These are phyloP conservation scores for Apiospora rasikravindrae DNA, from an alignment of 2,329 filamentous ascomycete species.

Conservation along the genomic window DNA sequence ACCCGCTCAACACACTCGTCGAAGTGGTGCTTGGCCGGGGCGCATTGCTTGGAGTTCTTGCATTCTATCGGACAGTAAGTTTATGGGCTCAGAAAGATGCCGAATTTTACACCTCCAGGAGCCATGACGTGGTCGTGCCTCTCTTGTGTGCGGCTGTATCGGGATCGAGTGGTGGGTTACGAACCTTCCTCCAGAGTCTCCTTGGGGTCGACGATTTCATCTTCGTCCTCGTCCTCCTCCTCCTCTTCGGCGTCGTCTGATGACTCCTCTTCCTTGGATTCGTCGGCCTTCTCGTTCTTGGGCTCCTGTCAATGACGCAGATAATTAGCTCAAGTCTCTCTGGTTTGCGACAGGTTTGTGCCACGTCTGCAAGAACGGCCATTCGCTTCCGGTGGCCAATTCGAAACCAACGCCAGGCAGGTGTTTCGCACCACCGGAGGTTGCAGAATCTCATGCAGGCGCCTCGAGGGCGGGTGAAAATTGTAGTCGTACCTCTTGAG, in stretches of 20 bases:
- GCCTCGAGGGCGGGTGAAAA: slow-evolving; percentile 20
- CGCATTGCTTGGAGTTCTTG: slow-evolving; percentile 83
- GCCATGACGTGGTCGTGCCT: background rate
- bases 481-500: slow-evolving; percentile 59
- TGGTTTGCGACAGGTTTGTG: background rate
- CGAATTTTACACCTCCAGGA: background rate
- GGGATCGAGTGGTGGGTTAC: slow-evolving; percentile 43
- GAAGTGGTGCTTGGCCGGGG: slow-evolving; percentile 93
- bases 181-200: slow-evolving; percentile 90
- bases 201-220: slow-evolving; percentile 85
- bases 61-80: slow-evolving; percentile 69
- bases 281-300: slow-evolving; percentile 46
- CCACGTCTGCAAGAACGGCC: background rate
- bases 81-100: background rate
- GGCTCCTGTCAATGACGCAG: slow-evolving; percentile 16
- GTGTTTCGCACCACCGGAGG: background rate
- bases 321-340: slow-evolving; percentile 20
- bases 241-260: slow-evolving; percentile 55
- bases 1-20: slow-evolving; percentile 98
- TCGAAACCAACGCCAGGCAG: background rate
- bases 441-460: background rate
- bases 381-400: background rate
- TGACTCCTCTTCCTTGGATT: slow-evolving; percentile 47
- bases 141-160: background rate
- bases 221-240: slow-evolving; percentile 78